Conservation (phyloP, 352 stramenopile species). For the Phytophthora capsici region DNA sequence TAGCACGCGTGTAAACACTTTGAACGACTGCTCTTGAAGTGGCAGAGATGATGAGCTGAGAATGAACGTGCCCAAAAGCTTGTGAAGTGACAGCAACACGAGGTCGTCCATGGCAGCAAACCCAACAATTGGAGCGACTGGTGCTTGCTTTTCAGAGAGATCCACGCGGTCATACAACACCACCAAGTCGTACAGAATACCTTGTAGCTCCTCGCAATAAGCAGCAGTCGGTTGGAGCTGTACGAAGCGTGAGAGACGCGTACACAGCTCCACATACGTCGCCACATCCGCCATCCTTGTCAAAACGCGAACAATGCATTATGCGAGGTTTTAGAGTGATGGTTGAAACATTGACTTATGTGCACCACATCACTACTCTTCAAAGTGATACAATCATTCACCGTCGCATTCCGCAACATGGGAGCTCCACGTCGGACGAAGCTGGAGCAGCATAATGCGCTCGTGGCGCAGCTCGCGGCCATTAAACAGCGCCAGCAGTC, state of each 20-base stretch:
- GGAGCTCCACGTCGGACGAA: slow-evolving; percentile 27
- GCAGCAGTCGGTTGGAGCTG: slow-evolving; percentile 33
- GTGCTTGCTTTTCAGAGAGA: not conserved
- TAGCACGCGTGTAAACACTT: slow-evolving; percentile 38
- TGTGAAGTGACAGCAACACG: slow-evolving; percentile 68
- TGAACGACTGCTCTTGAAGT: slow-evolving; percentile 37
- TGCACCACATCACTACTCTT: not conserved
- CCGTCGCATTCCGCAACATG: slow-evolving; percentile 16
- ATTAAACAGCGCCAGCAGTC: slow-evolving; percentile 55
- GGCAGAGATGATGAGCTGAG: slow-evolving; percentile 4
- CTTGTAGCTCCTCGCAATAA: slow-evolving; percentile 23
- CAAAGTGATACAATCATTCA: not conserved
- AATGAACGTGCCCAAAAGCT: slow-evolving; percentile 52
- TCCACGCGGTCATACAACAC: slow-evolving; percentile 40
- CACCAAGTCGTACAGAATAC: slow-evolving; percentile 37
- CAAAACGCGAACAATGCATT: not conserved
- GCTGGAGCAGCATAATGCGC: slow-evolving; percentile 61
- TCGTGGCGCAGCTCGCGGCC: slow-evolving; percentile 58
- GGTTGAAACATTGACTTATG: not conserved
- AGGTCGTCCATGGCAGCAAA: slow-evolving; percentile 67
- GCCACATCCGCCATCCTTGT: slow-evolving; percentile 41
- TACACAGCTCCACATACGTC: slow-evolving; percentile 64
- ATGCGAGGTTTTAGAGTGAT: not conserved
- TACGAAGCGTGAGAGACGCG: slow-evolving; percentile 70
- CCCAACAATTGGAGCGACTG: slow-evolving; percentile 12